Percentiles rank a stretch among this genome's conserved stretches.
phyloP scores from a whole-genome alignment of 2,329 filamentous ascomycete genomes.

The Rutstroemia sydowiana region DNA sequence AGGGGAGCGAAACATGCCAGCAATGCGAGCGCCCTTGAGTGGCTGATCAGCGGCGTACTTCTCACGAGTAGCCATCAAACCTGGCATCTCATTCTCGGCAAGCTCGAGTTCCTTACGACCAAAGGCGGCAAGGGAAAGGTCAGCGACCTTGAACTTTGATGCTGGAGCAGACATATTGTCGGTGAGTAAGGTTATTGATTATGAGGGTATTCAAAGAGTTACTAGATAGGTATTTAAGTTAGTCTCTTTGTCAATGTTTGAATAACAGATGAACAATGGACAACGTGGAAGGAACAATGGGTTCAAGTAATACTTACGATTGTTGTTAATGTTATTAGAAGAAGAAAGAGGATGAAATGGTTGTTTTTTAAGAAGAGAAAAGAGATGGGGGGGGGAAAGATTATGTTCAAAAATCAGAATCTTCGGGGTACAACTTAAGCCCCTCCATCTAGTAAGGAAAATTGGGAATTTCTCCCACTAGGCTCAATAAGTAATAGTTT shows the following conservation, averaged over 20 bases:
- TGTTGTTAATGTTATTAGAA: not conserved
- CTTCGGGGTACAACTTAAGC: not conserved
- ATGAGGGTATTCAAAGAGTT: constrained; percentile 5
- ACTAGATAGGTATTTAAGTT: not conserved
- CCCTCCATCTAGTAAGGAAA: not conserved
- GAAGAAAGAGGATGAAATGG: not conserved
- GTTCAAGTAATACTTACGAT: not conserved
- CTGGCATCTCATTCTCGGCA: constrained; percentile 94
- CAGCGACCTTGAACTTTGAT: constrained; percentile 58
- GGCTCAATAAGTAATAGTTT: not conserved
- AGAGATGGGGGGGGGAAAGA: not conserved
- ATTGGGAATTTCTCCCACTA: not conserved
- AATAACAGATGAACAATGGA: not conserved
- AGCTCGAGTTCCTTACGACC: constrained; percentile 98
- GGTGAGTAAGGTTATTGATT: constrained; percentile 16
- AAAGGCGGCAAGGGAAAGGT: constrained; percentile 95
- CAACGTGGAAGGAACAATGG: not conserved
- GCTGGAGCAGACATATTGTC: constrained; percentile 31
- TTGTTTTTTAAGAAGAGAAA: not conserved
- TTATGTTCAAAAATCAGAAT: not conserved
- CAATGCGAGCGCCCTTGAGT: constrained; percentile 88
- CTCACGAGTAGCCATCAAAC: constrained; percentile 87
- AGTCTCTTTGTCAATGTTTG: not conserved
- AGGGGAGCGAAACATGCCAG: constrained; percentile 64
- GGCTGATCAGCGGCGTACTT: constrained; percentile 95